A percentile compares a stretch with the other conserved stretches of the same genome.
phyloP scores from a whole-genome alignment of 257 asterid species.

The Solanum medicagineum region DNA sequence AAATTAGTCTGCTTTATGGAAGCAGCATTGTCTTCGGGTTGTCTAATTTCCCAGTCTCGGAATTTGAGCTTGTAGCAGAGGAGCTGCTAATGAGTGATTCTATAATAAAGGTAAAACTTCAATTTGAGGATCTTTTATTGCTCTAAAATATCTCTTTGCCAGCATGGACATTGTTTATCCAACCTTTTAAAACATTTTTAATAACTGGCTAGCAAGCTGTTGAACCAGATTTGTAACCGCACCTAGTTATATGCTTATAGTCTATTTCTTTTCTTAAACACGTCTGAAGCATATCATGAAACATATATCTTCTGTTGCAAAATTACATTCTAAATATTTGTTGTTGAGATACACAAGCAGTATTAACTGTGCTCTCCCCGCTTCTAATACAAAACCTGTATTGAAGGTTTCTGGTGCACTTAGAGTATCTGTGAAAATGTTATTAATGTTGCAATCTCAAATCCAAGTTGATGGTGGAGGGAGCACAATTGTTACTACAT shows the following conservation, averaged over 20 bases:
- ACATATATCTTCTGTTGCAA: not conserved
- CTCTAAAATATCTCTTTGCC: not conserved
- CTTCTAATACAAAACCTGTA: not conserved
- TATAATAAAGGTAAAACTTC: conserved; percentile 52
- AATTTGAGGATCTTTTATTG: not conserved
- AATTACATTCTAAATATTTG: not conserved
- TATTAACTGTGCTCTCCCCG: not conserved
- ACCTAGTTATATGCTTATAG: not conserved
- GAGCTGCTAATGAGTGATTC: conserved; percentile 96
- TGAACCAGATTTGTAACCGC: not conserved
- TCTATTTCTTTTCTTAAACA: not conserved
- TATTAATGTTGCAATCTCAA: conserved; percentile 88
- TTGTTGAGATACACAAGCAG: not conserved
- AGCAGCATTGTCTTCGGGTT: conserved; percentile 87
- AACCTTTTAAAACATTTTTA: not conserved
- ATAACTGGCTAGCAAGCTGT: not conserved
- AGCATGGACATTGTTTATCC: not conserved
- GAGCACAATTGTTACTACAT: conserved; percentile 61
- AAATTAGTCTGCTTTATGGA: conserved; percentile 71
- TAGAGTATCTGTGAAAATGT: conserved; percentile 83
- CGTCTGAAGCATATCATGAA: not conserved
- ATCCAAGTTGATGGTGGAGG: conserved; percentile 85
- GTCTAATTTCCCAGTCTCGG: conserved; percentile 80
- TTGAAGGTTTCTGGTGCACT: conserved; percentile 85
- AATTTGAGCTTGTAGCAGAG: conserved; percentile 95